These are phyloP conservation scores for Paralagenidium karlingii DNA, from an alignment of 352 stramenopile species.

Conservation along the genomic window DNA sequence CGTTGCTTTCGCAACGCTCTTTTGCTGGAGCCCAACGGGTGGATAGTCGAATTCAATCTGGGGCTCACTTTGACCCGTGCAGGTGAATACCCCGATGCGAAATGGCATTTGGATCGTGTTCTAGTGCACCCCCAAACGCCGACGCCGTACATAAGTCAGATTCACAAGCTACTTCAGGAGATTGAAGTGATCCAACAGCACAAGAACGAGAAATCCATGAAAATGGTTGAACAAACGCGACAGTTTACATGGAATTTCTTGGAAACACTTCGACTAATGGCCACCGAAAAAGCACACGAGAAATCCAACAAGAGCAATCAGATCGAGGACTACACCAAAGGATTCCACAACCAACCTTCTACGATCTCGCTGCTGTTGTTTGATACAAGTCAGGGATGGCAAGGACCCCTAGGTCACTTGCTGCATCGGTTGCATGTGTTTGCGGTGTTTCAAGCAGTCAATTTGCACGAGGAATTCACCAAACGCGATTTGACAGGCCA, in stretches of 20 bases:
- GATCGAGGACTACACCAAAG: conserved; percentile 15
- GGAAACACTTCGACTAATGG: conserved; percentile 15
- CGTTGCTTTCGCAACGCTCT: conserved; percentile 35
- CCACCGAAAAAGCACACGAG: background rate
- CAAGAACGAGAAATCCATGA: conserved; percentile 19
- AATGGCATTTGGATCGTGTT: conserved; percentile 16
- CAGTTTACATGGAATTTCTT: conserved; percentile 37
- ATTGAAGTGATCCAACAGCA: conserved; percentile 22
- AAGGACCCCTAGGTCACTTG: conserved; percentile 20
- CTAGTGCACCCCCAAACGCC: background rate
- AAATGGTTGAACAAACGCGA: conserved; percentile 14
- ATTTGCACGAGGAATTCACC: too few relatives aligned
- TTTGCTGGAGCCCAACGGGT: conserved; percentile 14
- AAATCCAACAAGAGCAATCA: conserved; percentile 1
- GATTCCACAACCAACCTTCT: conserved; percentile 5
- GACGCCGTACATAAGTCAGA: background rate
- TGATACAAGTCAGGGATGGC: conserved; percentile 18
- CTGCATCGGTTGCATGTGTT: conserved; percentile 23
- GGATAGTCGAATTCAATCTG: conserved; percentile 39
- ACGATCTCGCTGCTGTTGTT: conserved; percentile 13
- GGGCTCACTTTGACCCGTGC: conserved; percentile 26
- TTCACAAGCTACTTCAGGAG: conserved; percentile 18
- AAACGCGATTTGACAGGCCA: too few relatives aligned
- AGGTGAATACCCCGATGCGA: conserved; percentile 31
- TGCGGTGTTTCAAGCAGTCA: too few relatives aligned